Evolutionary conservation across 306 rosid genomes (phyloP), one percentile per base, ranked within the genome.

Genomic region (Datisca glomerata): DNA sequence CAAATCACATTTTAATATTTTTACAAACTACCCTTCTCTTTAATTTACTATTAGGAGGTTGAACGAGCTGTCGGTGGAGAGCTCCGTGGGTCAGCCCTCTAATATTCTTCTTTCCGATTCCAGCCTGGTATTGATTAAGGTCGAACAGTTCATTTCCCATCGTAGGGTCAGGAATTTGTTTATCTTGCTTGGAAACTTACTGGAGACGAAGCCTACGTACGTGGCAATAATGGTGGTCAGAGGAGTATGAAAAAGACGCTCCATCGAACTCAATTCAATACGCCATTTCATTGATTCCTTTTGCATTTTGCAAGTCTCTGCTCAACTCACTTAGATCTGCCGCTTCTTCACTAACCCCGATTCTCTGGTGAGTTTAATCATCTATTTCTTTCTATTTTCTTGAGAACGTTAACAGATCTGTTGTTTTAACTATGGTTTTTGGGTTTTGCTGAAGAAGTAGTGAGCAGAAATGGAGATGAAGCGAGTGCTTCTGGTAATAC

Each of bases 111-210:
- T 24, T 18, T 19, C 36, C 38, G 5, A 16, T 2, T 73, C 67
- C 80, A 73, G 76, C 64, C 76, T 73, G 69, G 38, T 22, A 27
- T 21, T 6, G 43, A 20, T 69, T 53, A 58, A 53, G 40, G 2
- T 53, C 63, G 43, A 57, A 43, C 67, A 24, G 6, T 3, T 56
- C 4, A 2, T 2, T 4, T 13, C 24, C 28, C 11, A 19, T 27
- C 45, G 6, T 5, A 14, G 29, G 18, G 27, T 2, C 9, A 18
- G 40, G 15, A 42, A 61, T 59, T 37, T 41, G 58, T 59, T 54
- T 47, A 47, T 20, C 15, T 0, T 4, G 23, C 36, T 1, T n/a
- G n/a, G 18, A 8, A 49, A 57, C 60, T 22, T 40, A 63, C 54
- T 38, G 44, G 22, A 13, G 4, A 16, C 35, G 45, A n/a, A n/a